Base-by-base conservation (phyloP, 2,329 filamentous ascomycete species). In the Microdochium paspali region DNA sequence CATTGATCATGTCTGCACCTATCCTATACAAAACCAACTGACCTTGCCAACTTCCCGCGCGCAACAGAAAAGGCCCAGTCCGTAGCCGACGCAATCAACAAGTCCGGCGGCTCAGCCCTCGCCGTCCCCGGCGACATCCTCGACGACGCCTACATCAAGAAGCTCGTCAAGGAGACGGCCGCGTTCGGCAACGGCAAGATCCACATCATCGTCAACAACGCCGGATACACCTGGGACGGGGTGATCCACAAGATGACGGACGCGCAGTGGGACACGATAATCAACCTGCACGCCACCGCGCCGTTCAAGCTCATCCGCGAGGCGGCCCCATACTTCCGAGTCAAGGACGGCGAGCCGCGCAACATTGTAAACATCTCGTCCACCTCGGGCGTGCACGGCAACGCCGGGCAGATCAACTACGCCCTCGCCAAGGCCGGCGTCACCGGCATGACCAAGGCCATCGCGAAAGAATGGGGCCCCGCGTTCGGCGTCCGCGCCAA, bases 201-300 rank as follows among this genome's bases (percentile, higher is more conserved):
- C 52, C 85, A 95, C 65, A 85, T 93, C 62, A 84, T 95, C 48
- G 86, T 95, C 50, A 94, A 95, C 68, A 95, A 95, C 63, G 90
- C 89, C 1, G 89, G 88, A 39, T 94, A 88, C 68, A 95, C 90
- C 1, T 95, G 89, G 87, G 90, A 95, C 64, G 90, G 85, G 6
- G 88, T 94, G 32, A 89, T 94, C 55, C 87, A 94, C 74, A 94
- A 93, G 75, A 91, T 89, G 74, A 86, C 83, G 15, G 87, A 94
- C 72, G 87, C 87, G 70, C 88, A 94, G 74, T 94, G 87, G 87
- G 85, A 93, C 52, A 90, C 85, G 45, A 95, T 95, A 63, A 70
- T 95, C 25, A 80, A 84, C 21, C 74, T 95, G 44, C 90, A 95
- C 74, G 83, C 79, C 61, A 93, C 87, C 12, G 88, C 86, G 2